phyloP scores from a whole-genome alignment of 2,329 filamentous ascomycete genomes.

The Cladophialophora bantiana region DNA sequence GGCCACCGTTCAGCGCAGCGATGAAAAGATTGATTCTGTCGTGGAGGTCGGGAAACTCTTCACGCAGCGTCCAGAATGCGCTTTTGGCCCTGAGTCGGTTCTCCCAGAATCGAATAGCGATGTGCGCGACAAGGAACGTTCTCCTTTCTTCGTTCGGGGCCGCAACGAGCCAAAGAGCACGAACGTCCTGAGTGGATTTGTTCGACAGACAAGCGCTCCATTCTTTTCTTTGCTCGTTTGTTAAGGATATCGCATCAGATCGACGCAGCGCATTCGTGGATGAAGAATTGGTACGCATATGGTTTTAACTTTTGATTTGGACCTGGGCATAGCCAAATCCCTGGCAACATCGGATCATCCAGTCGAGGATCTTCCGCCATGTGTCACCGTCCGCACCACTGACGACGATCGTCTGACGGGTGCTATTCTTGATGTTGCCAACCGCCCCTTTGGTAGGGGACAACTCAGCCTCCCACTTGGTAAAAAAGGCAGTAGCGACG shows the following conservation, averaged over 20 bases:
- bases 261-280: constrained; percentile 20
- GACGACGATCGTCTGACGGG: constrained; percentile 14
- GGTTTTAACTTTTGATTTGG: constrained; percentile 15
- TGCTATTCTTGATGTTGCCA: constrained; percentile 11
- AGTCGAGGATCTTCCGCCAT: constrained; percentile 31
- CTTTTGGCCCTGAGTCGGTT: constrained; percentile 26
- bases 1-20: constrained; percentile 11
- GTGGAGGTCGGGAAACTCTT: constrained; percentile 32
- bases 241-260: constrained; percentile 31
- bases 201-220: constrained; percentile 18
- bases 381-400: constrained; percentile 27
- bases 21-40: constrained; percentile 26
- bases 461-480: constrained; percentile 24
- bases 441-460: constrained; percentile 9
- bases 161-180: constrained; percentile 22
- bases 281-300: constrained; percentile 28
- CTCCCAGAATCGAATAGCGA: constrained; percentile 29
- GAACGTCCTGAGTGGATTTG: constrained; percentile 36
- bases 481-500: constrained; percentile 31
- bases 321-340: constrained; percentile 27
- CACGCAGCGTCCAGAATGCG: constrained; percentile 28
- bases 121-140: constrained; percentile 30
- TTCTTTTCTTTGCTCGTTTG: constrained; percentile 21
- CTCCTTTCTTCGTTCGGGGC: constrained; percentile 23
- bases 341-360: constrained; percentile 36